Percentiles rank a stretch among this genome's conserved stretches.
Evolutionary conservation across 2,329 filamentous ascomycete species (phyloP).

Genomic region (Epichloe sylvatica): DNA sequence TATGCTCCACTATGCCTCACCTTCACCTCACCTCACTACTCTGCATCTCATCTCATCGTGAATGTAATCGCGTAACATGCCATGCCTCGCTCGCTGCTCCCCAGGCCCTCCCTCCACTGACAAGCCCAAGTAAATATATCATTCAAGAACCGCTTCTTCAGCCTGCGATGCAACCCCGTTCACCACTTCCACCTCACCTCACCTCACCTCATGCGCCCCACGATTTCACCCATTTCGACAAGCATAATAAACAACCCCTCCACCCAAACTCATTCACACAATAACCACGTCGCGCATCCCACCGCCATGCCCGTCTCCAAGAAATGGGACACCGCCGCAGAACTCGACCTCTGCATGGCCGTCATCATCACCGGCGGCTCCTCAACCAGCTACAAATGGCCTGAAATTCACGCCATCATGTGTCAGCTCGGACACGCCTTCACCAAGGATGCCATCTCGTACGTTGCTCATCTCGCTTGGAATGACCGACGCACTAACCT

Average conservation of each 20-base stretch:
- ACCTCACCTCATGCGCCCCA: neutral
- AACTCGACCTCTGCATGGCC: slow-evolving; percentile 25
- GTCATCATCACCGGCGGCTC: slow-evolving; percentile 14
- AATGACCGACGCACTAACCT: neutral
- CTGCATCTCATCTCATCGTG: too few relatives aligned
- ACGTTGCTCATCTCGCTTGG: slow-evolving; percentile 7
- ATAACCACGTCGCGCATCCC: neutral
- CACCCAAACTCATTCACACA: neutral
- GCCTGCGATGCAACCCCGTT: rapidly evolving
- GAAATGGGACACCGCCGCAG: slow-evolving; percentile 23
- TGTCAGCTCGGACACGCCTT: slow-evolving; percentile 20
- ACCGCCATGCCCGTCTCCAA: slow-evolving; percentile 18
- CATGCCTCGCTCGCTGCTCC: too few relatives aligned
- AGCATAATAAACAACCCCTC: too few relatives aligned
- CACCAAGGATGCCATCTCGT: slow-evolving; percentile 26
- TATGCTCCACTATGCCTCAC: too few relatives aligned
- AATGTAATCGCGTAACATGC: too few relatives aligned
- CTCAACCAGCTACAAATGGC: slow-evolving; percentile 21
- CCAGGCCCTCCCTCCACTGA: too few relatives aligned
- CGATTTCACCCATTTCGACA: too few relatives aligned
- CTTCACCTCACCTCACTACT: too few relatives aligned
- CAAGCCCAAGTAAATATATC: too few relatives aligned
- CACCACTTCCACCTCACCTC: neutral
- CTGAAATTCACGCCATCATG: slow-evolving; percentile 19
- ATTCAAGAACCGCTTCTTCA: too few relatives aligned